Evolutionary conservation across 345 rosid species (phyloP), one percentile per base, ranked within the genome.

Genomic region (Eucalyptus caleyi): DNA sequence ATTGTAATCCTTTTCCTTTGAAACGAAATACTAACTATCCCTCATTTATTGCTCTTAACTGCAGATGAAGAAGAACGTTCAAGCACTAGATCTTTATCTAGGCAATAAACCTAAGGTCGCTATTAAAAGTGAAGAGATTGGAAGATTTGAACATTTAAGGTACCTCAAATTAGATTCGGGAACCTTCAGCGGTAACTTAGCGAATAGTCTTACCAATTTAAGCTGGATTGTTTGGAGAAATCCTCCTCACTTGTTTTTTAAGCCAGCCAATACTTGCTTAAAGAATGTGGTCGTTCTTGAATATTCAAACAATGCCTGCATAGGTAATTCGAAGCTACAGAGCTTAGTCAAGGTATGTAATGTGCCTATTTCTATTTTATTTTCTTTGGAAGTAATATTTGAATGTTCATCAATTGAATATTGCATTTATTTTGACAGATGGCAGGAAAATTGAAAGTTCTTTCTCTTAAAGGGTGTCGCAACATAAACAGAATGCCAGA

Each of bases 391-490:
- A 1, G 11, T 67, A 16, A 8, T n/a, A 16, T 65, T n/a, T n/a
- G 77, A n/a, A 7, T n/a, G 40, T 65, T 65, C 21, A 65, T 65
- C 40, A 16, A 8, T 16, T 67, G 19, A 67, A n/a, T 32, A 67
- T 67, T 67, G 23, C 21, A 32, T 67, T 67, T 27, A 11, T 42
- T 27, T 47, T 83, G 23, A 44, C n/a, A 44, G 50, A 6, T 27
- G 50, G 50, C n/a, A 15, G 18, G 50, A 11, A 83, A 44, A 26
- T 50, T 86, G 87, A 86, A 86, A 50, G 87, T 49, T 32, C 51
- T 86, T 27, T 27, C 19, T 42, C 24, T 86, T 45, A 0, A 2
- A 47, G 0, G 1, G 5, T 67, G 80, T n/a, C 8, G 0, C 5
- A 30, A 6, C 19, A 23, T 86, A 86, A 27, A 15, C 0, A 47